Evolutionary conservation across 345 rosid species (phyloP).

Genomic region (Heritiera littoralis): DNA sequence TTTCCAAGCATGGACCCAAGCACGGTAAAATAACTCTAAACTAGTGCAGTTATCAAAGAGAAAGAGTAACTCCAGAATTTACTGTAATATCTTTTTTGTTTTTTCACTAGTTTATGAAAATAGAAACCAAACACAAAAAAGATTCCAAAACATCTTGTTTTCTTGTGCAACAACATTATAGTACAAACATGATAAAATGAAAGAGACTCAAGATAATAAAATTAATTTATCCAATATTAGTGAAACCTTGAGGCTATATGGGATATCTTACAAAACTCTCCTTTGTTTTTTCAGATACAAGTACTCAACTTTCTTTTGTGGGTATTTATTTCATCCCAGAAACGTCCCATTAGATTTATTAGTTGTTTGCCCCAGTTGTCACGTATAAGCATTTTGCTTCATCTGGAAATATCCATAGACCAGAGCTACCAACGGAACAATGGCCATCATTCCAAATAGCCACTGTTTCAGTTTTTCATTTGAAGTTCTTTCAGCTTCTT

Average conservation of each 20-base stretch:
- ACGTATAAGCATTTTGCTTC: conserved; percentile 44
- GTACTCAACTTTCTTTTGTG: conserved; percentile 27
- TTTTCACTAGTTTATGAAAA: background rate
- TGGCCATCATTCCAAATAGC: background rate
- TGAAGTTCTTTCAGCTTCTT: conserved; percentile 30
- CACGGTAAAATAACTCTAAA: background rate
- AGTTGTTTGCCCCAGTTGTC: conserved; percentile 45
- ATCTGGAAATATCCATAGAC: conserved; percentile 74
- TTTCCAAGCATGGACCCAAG: background rate
- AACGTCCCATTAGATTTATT: conserved; percentile 37
- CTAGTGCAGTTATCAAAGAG: background rate
- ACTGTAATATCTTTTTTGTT: background rate
- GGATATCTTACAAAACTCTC: conserved; percentile 44
- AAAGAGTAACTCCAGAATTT: background rate
- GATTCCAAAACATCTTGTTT: background rate
- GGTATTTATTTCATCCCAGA: conserved; percentile 20
- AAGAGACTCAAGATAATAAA: background rate
- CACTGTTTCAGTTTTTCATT: background rate
- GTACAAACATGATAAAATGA: conserved; percentile 3
- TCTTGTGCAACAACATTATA: background rate
- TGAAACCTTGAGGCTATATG: background rate
- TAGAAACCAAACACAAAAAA: background rate
- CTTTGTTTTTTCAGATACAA: conserved; percentile 26
- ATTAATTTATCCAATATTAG: conserved; percentile 3
- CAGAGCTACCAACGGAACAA: conserved; percentile 33